Evolutionary conservation across 495 filamentous ascomycete species (phyloP).

Genomic region (Sphaerosporella brunnea): DNA sequence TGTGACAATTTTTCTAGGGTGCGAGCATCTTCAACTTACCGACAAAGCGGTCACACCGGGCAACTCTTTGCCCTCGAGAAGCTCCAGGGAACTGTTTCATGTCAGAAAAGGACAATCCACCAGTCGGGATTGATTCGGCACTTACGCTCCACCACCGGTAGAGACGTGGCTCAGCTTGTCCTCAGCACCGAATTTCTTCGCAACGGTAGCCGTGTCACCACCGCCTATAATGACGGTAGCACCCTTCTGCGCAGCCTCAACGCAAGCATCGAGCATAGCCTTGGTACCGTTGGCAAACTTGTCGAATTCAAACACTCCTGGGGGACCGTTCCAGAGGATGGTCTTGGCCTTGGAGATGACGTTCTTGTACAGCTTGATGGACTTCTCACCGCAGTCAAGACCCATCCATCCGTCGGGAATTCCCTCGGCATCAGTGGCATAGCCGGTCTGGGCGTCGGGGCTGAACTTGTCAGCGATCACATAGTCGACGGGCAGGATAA

Average conservation of each 20-base stretch:
- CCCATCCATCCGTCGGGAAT: constrained; percentile 97
- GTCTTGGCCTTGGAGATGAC: constrained; percentile 79
- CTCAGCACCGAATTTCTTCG: constrained; percentile 90
- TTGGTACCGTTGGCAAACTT: constrained; percentile 83
- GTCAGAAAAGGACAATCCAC: constrained; percentile 3
- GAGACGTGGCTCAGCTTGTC: constrained; percentile 95
- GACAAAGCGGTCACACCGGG: constrained; percentile 89
- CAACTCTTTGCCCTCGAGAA: constrained; percentile 92
- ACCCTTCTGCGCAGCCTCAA: constrained; percentile 56
- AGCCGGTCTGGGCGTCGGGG: constrained; percentile 61
- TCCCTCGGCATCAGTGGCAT: constrained; percentile 70
- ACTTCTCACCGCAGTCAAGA: constrained; percentile 82
- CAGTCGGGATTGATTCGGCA: background rate
- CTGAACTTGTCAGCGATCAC: constrained; percentile 89
- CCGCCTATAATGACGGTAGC: constrained; percentile 96
- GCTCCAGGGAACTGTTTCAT: constrained; percentile 48
- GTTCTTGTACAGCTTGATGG: constrained; percentile 63
- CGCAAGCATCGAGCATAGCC: constrained; percentile 69
- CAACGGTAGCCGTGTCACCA: constrained; percentile 94
- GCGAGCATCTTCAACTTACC: too few species aligned
- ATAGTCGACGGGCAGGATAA: constrained; percentile 89
- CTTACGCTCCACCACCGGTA: constrained; percentile 72
- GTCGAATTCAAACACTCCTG: constrained; percentile 94
- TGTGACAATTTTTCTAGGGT: too few species aligned
- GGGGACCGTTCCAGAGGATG: constrained; percentile 97